Conservation (phyloP, 129 eudicot genomes). For the Centaurea solstitialis region DNA sequence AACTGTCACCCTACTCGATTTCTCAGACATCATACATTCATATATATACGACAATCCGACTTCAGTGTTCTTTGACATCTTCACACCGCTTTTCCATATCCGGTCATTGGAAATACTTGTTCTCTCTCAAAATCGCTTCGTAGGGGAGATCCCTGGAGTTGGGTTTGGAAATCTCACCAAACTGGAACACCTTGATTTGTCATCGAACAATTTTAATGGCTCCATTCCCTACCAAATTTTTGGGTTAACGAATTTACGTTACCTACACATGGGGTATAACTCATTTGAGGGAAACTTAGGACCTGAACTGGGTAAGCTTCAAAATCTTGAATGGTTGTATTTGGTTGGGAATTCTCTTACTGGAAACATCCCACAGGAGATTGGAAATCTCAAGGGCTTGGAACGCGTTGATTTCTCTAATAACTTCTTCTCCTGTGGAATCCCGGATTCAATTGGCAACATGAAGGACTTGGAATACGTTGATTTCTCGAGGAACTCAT, state of each 20-base stretch:
- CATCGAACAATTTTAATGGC: neutral
- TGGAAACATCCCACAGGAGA: neutral
- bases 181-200: conserved; percentile 24
- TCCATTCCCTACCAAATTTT: neutral
- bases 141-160: conserved; percentile 13
- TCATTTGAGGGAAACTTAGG: neutral
- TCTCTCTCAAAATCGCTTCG: conserved; percentile 14
- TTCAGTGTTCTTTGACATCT: neutral
- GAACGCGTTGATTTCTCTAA: too few relatives aligned
- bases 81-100: conserved; percentile 31
- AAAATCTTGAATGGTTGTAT: too few relatives aligned
- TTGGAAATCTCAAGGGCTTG: too few relatives aligned
- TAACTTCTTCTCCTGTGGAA: conserved; percentile 36
- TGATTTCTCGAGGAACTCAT: neutral
- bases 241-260: neutral
- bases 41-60: neutral
- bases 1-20: conserved; percentile 18
- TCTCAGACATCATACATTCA: conserved; percentile 10
- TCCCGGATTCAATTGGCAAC: conserved; percentile 23
- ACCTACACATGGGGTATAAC: too few relatives aligned
- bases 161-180: conserved; percentile 35
- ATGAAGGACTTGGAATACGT: too few relatives aligned
- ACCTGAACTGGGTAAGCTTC: too few relatives aligned
- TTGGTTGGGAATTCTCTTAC: conserved; percentile 17
- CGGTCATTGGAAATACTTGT: conserved; percentile 26